Evolutionary conservation across 2,329 filamentous ascomycete genomes (phyloP).

Genomic region (Aspergillus novofumigatus): DNA sequence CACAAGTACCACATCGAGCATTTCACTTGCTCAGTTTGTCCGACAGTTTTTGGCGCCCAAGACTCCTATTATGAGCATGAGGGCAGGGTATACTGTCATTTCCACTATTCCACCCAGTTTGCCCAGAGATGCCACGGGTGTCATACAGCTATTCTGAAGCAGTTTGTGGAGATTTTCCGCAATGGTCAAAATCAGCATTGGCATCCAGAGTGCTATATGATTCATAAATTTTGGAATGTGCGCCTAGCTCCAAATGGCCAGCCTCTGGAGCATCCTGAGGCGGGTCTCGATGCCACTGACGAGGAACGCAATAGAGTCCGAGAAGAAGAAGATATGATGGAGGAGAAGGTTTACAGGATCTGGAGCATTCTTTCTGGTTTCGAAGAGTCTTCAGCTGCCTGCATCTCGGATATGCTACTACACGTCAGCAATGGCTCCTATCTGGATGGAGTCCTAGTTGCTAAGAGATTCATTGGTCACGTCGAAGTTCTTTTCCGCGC

Average conservation of each 20-base stretch:
- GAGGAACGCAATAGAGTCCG: slow-evolving; percentile 72
- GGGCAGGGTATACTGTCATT: slow-evolving; percentile 94
- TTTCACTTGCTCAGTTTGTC: slow-evolving; percentile 95
- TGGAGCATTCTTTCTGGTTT: slow-evolving; percentile 98
- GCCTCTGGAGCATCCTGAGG: slow-evolving; percentile 40
- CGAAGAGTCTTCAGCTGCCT: slow-evolving; percentile 94
- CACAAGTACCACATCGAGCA: slow-evolving; percentile 99
- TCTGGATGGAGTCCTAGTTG: slow-evolving; percentile 88
- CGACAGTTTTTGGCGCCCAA: slow-evolving; percentile 95
- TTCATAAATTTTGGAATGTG: slow-evolving; percentile 99
- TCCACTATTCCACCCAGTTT: slow-evolving; percentile 96
- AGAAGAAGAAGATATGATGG: slow-evolving; percentile 86
- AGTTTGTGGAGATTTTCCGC: slow-evolving; percentile 97
- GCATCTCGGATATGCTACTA: slow-evolving; percentile 97
- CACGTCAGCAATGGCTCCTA: slow-evolving; percentile 98
- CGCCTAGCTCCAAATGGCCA: slow-evolving; percentile 65
- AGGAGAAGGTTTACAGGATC: slow-evolving; percentile 95
- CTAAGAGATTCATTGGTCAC: slow-evolving; percentile 93
- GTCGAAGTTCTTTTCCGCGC: slow-evolving; percentile 89
- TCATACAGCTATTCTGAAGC: slow-evolving; percentile 94
- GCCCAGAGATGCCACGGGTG: slow-evolving; percentile 95
- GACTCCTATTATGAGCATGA: slow-evolving; percentile 99
- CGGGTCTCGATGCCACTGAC: slow-evolving; percentile 56
- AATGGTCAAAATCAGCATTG: slow-evolving; percentile 98
- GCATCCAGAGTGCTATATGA: slow-evolving; percentile 99